Percentiles rank a stretch among this genome's conserved stretches.
phyloP scores from a whole-genome alignment of 495 filamentous ascomycete genomes.

The Hypoxylon cercidicola region DNA sequence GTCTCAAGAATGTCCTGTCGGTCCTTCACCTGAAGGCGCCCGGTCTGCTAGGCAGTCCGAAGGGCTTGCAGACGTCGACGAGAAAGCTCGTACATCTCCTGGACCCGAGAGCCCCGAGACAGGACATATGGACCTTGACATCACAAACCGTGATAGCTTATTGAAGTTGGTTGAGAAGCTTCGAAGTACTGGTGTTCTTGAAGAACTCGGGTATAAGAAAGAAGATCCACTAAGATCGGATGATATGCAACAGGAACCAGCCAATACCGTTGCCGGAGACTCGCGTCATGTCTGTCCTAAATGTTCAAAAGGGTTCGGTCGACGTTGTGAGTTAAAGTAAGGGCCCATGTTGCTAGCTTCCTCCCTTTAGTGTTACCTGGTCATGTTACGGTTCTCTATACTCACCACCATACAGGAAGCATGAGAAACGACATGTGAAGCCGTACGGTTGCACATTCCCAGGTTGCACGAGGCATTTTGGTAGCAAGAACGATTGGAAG shows the following conservation, averaged over 20 bases:
- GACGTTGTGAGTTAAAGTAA: conserved; percentile 79
- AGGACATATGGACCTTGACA: neutral
- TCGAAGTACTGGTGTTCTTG: conserved; percentile 38
- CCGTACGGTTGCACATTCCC: conserved; percentile 89
- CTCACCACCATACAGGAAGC: conserved; percentile 69
- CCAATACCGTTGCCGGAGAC: conserved; percentile 15
- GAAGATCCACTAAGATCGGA: conserved; percentile 16
- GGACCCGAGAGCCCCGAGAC: conserved; percentile 4
- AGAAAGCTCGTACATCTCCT: conserved; percentile 1
- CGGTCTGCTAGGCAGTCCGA: conserved; percentile 10
- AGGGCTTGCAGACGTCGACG: conserved; percentile 5
- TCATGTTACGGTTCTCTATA: neutral
- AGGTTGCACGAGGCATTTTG: conserved; percentile 79
- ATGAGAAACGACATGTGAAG: conserved; percentile 84
- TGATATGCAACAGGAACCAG: conserved; percentile 18
- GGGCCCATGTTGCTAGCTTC: conserved; percentile 23
- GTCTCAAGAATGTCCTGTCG: conserved; percentile 6
- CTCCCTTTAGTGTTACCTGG: conserved; percentile 24
- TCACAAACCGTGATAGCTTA: conserved; percentile 9
- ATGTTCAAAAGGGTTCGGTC: conserved; percentile 66
- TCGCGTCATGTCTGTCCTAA: conserved; percentile 59
- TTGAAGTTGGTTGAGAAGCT: conserved; percentile 33
- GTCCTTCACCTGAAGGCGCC: neutral
- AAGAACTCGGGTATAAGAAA: conserved; percentile 48
- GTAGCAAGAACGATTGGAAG: conserved; percentile 97